Conservation (phyloP, 176 grass and related monocot genomes). For the Phoenix dactylifera region DNA sequence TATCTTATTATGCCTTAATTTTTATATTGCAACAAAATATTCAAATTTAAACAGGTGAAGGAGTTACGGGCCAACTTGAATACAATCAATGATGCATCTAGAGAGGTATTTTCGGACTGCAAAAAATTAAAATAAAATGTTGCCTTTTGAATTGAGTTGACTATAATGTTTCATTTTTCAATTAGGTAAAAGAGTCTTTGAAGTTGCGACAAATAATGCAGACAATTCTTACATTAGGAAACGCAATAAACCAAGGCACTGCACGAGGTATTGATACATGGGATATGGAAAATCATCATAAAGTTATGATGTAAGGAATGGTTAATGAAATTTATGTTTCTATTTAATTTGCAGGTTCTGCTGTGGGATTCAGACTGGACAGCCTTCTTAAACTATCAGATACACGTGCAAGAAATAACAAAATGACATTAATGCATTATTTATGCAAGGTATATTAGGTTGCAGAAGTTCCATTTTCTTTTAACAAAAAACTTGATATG, state of each 20-base stretch:
- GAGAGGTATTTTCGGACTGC: constrained; percentile 39
- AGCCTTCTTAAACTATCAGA: constrained; percentile 96
- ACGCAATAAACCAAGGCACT: constrained; percentile 93
- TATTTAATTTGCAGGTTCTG: constrained; percentile 58
- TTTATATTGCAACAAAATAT: too few relatives aligned
- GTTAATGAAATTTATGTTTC: constrained; percentile 3
- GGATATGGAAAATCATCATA: too few relatives aligned
- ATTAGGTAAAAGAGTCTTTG: constrained; percentile 36
- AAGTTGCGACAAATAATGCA: constrained; percentile 94
- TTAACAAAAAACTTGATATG: too few relatives aligned
- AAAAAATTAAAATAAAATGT: background rate
- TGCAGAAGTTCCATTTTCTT: too few relatives aligned
- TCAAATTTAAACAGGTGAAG: constrained; percentile 42
- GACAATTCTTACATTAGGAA: constrained; percentile 94
- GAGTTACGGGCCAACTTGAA: constrained; percentile 66
- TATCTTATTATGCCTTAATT: background rate
- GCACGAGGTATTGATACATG: constrained; percentile 33
- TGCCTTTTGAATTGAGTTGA: constrained; percentile 9
- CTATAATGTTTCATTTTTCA: constrained; percentile 22
- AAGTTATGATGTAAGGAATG: too few relatives aligned
- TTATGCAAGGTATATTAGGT: constrained; percentile 72
- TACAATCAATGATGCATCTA: constrained; percentile 82
- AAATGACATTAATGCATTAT: constrained; percentile 99
- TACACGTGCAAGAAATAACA: constrained; percentile 91
- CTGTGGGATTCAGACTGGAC: constrained; percentile 92